These are phyloP conservation scores for Tricholoma hemisulphureum DNA, from an alignment of 768 basidiomycete species.

Conservation along the genomic window DNA sequence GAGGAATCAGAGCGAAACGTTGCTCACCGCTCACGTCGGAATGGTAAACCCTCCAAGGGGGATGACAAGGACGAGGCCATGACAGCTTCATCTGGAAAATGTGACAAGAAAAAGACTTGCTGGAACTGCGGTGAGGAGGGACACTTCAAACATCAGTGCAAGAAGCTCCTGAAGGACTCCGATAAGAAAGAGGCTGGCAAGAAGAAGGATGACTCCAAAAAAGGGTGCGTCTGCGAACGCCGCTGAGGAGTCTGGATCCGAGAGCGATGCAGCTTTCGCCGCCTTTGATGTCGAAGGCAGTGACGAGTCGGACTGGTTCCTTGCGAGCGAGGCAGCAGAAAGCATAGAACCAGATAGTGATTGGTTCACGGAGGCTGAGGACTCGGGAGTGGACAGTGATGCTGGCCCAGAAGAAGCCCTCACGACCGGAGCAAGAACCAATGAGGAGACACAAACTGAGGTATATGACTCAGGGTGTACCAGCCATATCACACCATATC, in stretches of 20 bases:
- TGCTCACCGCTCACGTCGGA: no score
- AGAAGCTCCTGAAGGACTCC: not conserved
- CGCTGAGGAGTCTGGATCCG: not conserved
- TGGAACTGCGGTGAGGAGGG: not conserved
- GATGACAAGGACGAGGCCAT: not conserved
- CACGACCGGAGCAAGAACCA: not conserved
- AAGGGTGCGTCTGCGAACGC: not conserved
- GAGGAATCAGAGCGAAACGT: no score
- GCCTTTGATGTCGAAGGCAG: not conserved
- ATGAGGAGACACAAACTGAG: conserved; percentile 4
- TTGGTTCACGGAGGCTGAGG: not conserved
- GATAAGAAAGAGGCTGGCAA: not conserved
- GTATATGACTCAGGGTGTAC: conserved; percentile 36
- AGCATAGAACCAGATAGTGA: no score
- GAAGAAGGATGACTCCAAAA: not conserved
- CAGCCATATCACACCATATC: conserved; percentile 8
- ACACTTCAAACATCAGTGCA: no score
- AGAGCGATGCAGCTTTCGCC: no score
- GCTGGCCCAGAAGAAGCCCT: not conserved
- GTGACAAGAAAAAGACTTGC: not conserved
- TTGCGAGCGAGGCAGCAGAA: no score
- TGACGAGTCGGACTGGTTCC: not conserved
- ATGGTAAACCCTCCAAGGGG: no score
- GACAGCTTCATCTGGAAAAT: not conserved
- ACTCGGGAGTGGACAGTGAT: not conserved